Evolutionary conservation across 345 rosid species (phyloP).

Genomic region (Aquilaria malaccensis): DNA sequence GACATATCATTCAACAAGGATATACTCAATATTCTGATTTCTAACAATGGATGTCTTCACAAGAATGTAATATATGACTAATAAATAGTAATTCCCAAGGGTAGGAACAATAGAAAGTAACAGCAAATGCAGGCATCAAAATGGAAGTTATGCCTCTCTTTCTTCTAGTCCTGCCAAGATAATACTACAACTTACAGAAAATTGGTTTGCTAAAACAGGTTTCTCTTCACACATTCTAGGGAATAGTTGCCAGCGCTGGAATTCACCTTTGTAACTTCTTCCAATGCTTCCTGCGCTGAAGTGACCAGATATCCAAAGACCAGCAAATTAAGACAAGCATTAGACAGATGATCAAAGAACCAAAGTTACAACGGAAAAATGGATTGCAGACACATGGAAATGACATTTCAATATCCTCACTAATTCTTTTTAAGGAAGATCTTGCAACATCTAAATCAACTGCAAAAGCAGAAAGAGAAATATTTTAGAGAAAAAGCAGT

Average conservation of each 20-base stretch:
- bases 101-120: not conserved
- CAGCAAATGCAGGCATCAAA: not conserved
- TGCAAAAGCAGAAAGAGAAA: not conserved
- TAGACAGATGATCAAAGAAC: too few relatives aligned
- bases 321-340: too few relatives aligned
- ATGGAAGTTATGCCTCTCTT: not conserved
- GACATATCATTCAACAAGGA: slow-evolving; percentile 4
- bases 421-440: not conserved
- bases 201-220: slow-evolving; percentile 81
- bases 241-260: slow-evolving; percentile 78
- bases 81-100: slow-evolving; percentile 1
- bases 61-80: not conserved
- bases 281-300: slow-evolving; percentile 86
- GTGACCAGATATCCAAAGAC: not conserved
- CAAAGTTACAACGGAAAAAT: too few relatives aligned
- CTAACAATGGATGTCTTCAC: not conserved
- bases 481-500: not conserved
- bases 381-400: too few relatives aligned
- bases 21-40: slow-evolving; percentile 4
- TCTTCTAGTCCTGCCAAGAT: not conserved
- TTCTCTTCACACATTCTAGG: slow-evolving; percentile 69
- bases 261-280: slow-evolving; percentile 86
- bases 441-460: too few relatives aligned
- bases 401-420: too few relatives aligned
- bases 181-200: slow-evolving; percentile 69